These are phyloP conservation scores for Annulohypoxylon moriforme DNA, from an alignment of 495 filamentous ascomycete genomes.

Conservation along the genomic window DNA sequence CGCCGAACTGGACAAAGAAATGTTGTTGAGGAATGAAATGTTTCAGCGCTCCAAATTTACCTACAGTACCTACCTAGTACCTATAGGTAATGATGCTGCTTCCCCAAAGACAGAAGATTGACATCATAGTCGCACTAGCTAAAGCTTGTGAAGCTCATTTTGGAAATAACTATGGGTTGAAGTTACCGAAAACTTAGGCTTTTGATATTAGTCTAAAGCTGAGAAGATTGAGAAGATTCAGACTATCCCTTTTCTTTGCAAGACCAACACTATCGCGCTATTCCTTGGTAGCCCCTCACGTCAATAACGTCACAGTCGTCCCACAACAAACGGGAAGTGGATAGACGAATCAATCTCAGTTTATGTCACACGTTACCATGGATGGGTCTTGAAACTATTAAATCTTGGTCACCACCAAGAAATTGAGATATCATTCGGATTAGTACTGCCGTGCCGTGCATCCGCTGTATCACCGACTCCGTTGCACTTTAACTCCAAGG, in stretches of 20 bases:
- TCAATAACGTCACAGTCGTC: slow-evolving; percentile 41
- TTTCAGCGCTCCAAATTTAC: not conserved
- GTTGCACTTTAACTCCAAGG: slow-evolving; percentile 32
- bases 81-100: not conserved
- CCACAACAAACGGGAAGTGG: slow-evolving; percentile 16
- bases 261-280: not conserved
- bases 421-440: not conserved
- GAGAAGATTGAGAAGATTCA: slow-evolving; percentile 17
- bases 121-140: slow-evolving; percentile 37
- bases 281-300: slow-evolving; percentile 17
- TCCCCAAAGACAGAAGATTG: slow-evolving; percentile 28
- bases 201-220: not conserved
- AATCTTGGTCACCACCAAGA: slow-evolving; percentile 12
- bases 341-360: slow-evolving; percentile 6
- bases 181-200: slow-evolving; percentile 7
- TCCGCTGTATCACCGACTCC: slow-evolving; percentile 2
- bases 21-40: not conserved
- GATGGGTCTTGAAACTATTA: slow-evolving; percentile 7
- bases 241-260: slow-evolving; percentile 23
- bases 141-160: slow-evolving; percentile 39
- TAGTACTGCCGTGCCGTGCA: not conserved
- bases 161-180: not conserved
- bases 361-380: slow-evolving; percentile 19
- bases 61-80: too few species aligned
- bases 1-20: not conserved